Evolutionary conservation across 1,284 basidiomycete species (phyloP), one percentile per base, ranked within the genome.

Genomic region (Leccinum pachyderme): DNA sequence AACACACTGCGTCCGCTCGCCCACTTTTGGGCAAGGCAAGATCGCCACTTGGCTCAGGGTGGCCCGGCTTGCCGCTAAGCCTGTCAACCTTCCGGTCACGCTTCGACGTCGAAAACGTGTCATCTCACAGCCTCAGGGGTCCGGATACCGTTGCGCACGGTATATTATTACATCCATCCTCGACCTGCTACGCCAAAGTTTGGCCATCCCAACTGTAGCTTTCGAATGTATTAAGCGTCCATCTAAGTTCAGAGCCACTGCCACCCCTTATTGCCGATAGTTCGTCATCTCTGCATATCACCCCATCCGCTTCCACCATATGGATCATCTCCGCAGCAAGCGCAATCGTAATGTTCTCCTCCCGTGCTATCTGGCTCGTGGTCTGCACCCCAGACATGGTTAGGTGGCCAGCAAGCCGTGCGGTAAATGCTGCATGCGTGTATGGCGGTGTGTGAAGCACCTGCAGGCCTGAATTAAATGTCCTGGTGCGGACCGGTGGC

Each of bases 381-480:
- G 81, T 83, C 59, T 74, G 77, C 13, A 79, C 75, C 41, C 78
- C 82, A 8, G 63, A 63, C 31, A 81, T 75, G 4, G 74, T 68
- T 28, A 91, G 70, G 45, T 81, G 71, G 2, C 78, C 73, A 1
- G 81, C 75, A 1, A 95, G 74, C 1, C 92, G 82, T 6, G 80
- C 74, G 0, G 84, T 74, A 65, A 95, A 91, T 0, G 84, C 78
- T 1, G 76, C 73, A 39, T 80, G 80, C 0, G 87, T 80, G 71
- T 84, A 95, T 1, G 77, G 75, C 1, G 94, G 91, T 1, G 90
- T 93, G 69, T 96, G 91, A 0, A 98, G 78, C 41, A 98, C 92
- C 5, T 79, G 81, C 4, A 98, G 77, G 0, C 91, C 91, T 0
- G 75, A 82, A 5, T 79, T 71, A 63, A 98, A 89, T 4, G 79